Base-by-base conservation (phyloP, 768 basidiomycete species). In the Cytidiella melzeri region DNA sequence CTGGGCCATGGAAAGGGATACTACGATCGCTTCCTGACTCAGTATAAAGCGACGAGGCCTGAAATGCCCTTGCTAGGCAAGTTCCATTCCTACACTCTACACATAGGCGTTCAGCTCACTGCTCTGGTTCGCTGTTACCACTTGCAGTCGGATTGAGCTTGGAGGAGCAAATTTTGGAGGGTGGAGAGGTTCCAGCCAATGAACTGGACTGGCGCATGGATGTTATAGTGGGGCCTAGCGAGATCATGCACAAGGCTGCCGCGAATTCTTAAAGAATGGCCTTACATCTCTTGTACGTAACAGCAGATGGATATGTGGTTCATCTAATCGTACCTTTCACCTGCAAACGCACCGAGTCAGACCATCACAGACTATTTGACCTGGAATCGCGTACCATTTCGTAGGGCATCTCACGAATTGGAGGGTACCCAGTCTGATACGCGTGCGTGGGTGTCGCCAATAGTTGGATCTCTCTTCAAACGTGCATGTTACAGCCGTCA, bases 1-100 rank as follows among this genome's bases (percentile, higher is more conserved):
- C 73, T 91, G 24, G 88, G 88, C 9, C 86, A 89, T 55, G 87
- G 88, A 20, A 91, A 86, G 63, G 88, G 88, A 5, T 89, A 85
- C 66, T 91, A 91, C 56, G 88, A 91, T 66, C 71, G 74, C 12
- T 91, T 87, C 65, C 69, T 91, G 28, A 65, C 79, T 2, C 63
- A 71, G 1, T 88, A 87, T 51, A 62, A 69, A 25, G 45, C 56
- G 67, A 12, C 67, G 66, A 46, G 68, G 69, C 30, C 21, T 67
- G 68, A 51, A 20, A 71, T 67, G 48, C 83, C 87, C 1, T 55
- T 82, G 25, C 71, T 89, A 46, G 79, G 88, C 87, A 55, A 51
- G 70, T 56, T 51, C 45, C 53, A 36, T 47, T 52, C 45, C n/a
- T 30, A 24, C 30, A 34, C 30, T 7, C 7, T 34, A 15, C 30